Evolutionary conservation across 2,329 filamentous ascomycete species (phyloP).

Genomic region (Stemphylium vesicarium): DNA sequence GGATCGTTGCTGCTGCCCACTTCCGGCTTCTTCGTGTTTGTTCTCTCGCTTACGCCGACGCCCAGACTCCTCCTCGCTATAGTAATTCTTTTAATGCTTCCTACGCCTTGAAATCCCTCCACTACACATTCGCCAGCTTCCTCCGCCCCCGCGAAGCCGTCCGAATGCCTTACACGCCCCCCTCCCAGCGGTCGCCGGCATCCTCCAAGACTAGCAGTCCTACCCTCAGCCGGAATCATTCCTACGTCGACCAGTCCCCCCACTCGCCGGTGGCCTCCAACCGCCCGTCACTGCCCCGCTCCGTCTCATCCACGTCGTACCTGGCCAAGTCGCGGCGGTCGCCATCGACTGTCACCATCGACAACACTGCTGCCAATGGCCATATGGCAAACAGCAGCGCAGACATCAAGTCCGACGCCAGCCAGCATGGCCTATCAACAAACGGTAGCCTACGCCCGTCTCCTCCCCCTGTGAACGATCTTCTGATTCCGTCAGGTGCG

Average conservation of each 20-base stretch:
- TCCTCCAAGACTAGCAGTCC: slow-evolving; percentile 62
- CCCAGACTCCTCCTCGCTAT: slow-evolving; percentile 21
- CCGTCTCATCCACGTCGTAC: slow-evolving; percentile 65
- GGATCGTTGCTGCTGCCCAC: not conserved
- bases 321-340: slow-evolving; percentile 67
- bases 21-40: slow-evolving; percentile 1
- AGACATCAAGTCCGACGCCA: slow-evolving; percentile 27
- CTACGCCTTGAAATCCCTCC: slow-evolving; percentile 43
- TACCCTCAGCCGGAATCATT: slow-evolving; percentile 57
- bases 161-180: slow-evolving; percentile 88
- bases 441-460: slow-evolving; percentile 77
- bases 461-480: slow-evolving; percentile 78
- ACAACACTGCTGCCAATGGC: slow-evolving; percentile 42
- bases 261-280: slow-evolving; percentile 43
- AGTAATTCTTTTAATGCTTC: slow-evolving; percentile 52
- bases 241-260: slow-evolving; percentile 52
- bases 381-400: slow-evolving; percentile 30
- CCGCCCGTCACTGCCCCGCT: slow-evolving; percentile 60
- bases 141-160: slow-evolving; percentile 42
- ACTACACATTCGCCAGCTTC: slow-evolving; percentile 43
- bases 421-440: slow-evolving; percentile 32
- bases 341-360: slow-evolving; percentile 53
- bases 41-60: slow-evolving; percentile 17
- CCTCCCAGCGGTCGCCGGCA: slow-evolving; percentile 68
- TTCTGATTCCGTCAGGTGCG: slow-evolving; percentile 79